Conservation (phyloP, 495 filamentous ascomycete genomes). For the Penicillium flavigenum region DNA sequence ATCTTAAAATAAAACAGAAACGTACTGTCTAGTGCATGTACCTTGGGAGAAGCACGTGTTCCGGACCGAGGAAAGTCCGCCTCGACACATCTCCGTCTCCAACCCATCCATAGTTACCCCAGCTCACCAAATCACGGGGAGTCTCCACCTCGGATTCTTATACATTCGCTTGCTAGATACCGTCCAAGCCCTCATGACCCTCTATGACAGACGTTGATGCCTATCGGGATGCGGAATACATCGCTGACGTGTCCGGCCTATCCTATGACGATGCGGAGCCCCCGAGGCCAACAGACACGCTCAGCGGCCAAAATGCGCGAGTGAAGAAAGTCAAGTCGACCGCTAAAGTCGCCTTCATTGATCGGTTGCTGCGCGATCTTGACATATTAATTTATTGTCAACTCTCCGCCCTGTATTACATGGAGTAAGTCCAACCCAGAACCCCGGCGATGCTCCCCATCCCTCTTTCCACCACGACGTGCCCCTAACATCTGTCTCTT, state of each 20-base stretch:
- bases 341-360: slow-evolving; percentile 59
- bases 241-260: slow-evolving; percentile 51
- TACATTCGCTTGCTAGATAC: slow-evolving; percentile 16
- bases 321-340: slow-evolving; percentile 41
- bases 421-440: slow-evolving; percentile 64
- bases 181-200: slow-evolving; percentile 47
- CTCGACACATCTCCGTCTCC: slow-evolving; percentile 21
- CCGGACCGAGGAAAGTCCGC: slow-evolving; percentile 31
- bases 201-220: slow-evolving; percentile 53
- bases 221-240: slow-evolving; percentile 53
- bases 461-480: background rate
- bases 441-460: background rate
- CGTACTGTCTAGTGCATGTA: background rate
- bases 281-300: slow-evolving; percentile 14
- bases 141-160: slow-evolving; percentile 13
- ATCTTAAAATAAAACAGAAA: background rate
- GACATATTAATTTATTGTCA: slow-evolving; percentile 82
- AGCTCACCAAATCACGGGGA: slow-evolving; percentile 11
- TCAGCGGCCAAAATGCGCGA: slow-evolving; percentile 32
- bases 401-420: slow-evolving; percentile 80
- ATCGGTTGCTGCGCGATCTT: slow-evolving; percentile 66
- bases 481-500: slow-evolving; percentile 9
- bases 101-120: slow-evolving; percentile 9
- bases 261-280: slow-evolving; percentile 35
- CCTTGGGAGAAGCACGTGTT: slow-evolving; percentile 17